These are phyloP conservation scores for Globisporangium nodosum DNA, from an alignment of 352 stramenopile genomes.

Conservation along the genomic window DNA sequence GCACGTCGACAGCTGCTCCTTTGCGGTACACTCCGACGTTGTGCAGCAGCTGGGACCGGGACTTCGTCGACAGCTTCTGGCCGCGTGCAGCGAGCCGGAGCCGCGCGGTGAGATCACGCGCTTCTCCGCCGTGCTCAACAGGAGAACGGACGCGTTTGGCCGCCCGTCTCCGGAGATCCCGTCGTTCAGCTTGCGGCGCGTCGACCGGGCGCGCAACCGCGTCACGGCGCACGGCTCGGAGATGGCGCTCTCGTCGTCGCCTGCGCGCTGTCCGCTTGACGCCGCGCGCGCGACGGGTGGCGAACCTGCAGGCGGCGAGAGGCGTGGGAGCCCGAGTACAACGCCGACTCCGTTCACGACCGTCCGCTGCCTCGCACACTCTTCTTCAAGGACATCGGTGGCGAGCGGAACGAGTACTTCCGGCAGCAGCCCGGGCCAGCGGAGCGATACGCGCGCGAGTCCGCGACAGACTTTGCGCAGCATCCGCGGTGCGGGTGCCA, in stretches of 20 bases:
- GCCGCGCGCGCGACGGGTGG: neutral
- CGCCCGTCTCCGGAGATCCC: neutral
- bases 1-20: slow-evolving; percentile 43
- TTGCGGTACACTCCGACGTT: slow-evolving; percentile 32
- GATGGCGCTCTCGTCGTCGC: slow-evolving; percentile 9
- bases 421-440: neutral
- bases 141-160: neutral
- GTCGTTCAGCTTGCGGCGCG: neutral
- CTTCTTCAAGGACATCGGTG: neutral
- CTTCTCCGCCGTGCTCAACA: neutral
- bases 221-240: slow-evolving; percentile 2
- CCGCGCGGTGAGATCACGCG: neutral
- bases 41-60: slow-evolving; percentile 28
- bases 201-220: slow-evolving; percentile 4
- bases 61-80: slow-evolving; percentile 29
- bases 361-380: slow-evolving; percentile 8
- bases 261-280: slow-evolving; percentile 1
- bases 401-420: neutral
- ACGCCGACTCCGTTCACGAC: slow-evolving; percentile 1
- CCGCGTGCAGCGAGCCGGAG: slow-evolving; percentile 14
- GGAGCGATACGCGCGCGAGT: neutral
- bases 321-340: neutral
- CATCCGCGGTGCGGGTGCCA: too few relatives aligned
- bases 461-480: neutral
- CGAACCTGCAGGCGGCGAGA: neutral